Base-by-base conservation (phyloP, 1,139 yeast genomes). In the Saccharomyces hybrid region DNA sequence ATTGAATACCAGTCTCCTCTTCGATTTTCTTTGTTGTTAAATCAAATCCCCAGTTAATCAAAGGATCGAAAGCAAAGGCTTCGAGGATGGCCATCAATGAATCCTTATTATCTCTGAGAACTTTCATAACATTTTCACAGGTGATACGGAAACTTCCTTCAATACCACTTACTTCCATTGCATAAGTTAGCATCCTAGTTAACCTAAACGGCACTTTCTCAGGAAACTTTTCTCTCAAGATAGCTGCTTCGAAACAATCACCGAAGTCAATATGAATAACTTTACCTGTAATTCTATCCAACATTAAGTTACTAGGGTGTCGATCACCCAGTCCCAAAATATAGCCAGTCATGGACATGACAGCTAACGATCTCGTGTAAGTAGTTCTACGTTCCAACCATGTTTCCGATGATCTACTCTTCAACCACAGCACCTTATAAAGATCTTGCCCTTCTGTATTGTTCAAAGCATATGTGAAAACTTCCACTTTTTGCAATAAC, bases 121-220 rank as follows among this genome's bases (percentile, higher is more conserved):
- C 95, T 58, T 95, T 79, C 98, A 95, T 93, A 6, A 95, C 99
- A 72, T 91, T 93, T 67, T 93, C 99, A 72, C 97, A 89, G 0
- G 99, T 91, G 52, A 93, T 91, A 66, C 98, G 79, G 78, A 88
- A 95, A 32, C 96, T 88, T 1, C 99, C 99, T 72, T 95, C 99
- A 58, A 95, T 90, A 16, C 99, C 99, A 73, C 97, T 88, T 5
- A 95, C 98, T 70, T 95, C 99, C 98, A 95, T 93, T 0, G 99
- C 99, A 71, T 90, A 91, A 34, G 95, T 90, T 60, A 95, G 78
- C 99, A 95, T 95, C 70, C 99, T 79, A 0, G 99, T 95, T 58
- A 95, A 78, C 70, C 99, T 80, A 75, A 95, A 95, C 13, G 99
- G 99, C 26, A 95, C 99, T 71, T 91, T 91, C 68, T 95, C 99